Conservation (phyloP, 345 rosid species). For the Lepidium aucheri region DNA sequence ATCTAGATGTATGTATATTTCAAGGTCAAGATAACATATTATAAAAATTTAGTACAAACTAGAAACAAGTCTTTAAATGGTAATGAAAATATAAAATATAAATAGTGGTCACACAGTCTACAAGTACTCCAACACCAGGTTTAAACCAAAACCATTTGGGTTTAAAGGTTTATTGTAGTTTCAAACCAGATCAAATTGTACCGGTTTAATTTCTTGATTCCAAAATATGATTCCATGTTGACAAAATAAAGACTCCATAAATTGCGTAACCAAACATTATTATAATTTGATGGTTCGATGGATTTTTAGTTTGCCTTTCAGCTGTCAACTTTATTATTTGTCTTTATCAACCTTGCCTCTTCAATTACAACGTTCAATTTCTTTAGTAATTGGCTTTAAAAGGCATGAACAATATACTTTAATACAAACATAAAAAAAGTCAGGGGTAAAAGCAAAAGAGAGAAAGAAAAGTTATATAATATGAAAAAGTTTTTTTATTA, state of each 20-base stretch:
- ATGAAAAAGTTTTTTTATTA: neutral
- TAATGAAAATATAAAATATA: too few species aligned
- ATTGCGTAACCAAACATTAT: neutral
- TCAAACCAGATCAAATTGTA: neutral
- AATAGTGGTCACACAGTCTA: too few species aligned
- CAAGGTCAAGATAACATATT: neutral
- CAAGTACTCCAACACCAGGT: too few species aligned
- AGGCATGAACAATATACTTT: neutral
- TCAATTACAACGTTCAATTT: conserved; percentile 3
- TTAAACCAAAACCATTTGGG: neutral
- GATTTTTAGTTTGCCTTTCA: conserved; percentile 10
- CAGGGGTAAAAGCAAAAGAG: neutral
- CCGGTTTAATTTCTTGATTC: neutral
- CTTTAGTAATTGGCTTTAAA: neutral
- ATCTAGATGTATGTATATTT: too few species aligned
- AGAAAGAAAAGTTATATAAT: neutral
- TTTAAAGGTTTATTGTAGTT: neutral
- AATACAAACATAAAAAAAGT: neutral
- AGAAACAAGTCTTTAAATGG: neutral
- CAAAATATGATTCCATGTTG: neutral
- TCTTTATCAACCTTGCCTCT: neutral
- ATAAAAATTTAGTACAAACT: neutral
- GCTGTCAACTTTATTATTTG: conserved; percentile 1
- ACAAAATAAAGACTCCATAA: neutral
- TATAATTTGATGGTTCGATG: neutral